Evolutionary conservation across 129 eudicot species (phyloP).

Genomic region (Daucus carota): DNA sequence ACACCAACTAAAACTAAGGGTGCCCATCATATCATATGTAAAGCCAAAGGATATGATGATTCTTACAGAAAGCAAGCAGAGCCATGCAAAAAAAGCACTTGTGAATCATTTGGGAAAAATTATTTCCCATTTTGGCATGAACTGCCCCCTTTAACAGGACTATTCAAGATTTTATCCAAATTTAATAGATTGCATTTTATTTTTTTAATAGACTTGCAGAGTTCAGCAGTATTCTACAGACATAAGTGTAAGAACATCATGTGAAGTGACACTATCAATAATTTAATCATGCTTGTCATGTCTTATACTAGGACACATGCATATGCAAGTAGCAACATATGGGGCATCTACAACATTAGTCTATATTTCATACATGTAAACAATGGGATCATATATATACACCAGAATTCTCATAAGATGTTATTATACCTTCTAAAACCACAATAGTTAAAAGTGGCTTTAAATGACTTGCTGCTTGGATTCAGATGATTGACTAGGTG

Average conservation of each 20-base stretch:
- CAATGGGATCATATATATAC: constrained; percentile 2
- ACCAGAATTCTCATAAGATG: background rate
- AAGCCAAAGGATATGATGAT: background rate
- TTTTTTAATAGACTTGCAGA: no score
- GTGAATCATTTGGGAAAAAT: background rate
- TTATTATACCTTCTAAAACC: constrained; percentile 8
- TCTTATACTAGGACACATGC: background rate
- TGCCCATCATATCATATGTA: constrained; percentile 4
- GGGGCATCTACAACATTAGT: background rate
- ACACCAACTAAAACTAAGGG: background rate
- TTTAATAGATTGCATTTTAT: background rate
- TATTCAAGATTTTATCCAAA: background rate
- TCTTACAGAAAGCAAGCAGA: background rate
- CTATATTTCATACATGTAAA: background rate
- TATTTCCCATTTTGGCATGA: background rate
- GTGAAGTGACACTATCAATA: no score
- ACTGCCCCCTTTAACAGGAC: background rate
- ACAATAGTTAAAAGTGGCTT: background rate
- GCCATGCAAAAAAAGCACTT: background rate
- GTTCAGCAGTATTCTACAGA: background rate
- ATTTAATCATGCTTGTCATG: background rate
- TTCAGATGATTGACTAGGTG: background rate
- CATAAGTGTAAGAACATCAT: no score
- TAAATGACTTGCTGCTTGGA: constrained; percentile 1
- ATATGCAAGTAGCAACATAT: background rate